Conservation (phyloP, 805 yeast species). For the Diddensiella transvaalensis region DNA sequence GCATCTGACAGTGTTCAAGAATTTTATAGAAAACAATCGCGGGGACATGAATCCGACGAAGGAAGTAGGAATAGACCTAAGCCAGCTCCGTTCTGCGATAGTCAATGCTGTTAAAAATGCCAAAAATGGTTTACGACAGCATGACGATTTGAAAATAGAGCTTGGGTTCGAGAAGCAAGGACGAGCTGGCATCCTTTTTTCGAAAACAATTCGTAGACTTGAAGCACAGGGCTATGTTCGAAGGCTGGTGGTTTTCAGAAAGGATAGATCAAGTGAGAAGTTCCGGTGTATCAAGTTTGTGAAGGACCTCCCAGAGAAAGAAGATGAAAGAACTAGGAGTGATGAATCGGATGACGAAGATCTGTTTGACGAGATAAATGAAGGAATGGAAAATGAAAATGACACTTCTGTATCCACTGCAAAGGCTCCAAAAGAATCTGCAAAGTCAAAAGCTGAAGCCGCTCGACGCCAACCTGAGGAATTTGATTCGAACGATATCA, state of each 20-base stretch:
- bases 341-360: conserved; percentile 29
- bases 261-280: conserved; percentile 30
- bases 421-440: background rate
- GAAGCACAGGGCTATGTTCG: conserved; percentile 29
- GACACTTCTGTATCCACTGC: conserved; percentile 14
- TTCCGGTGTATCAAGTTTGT: conserved; percentile 36
- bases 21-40: conserved; percentile 34
- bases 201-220: conserved; percentile 25
- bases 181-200: conserved; percentile 23
- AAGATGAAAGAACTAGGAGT: conserved; percentile 29
- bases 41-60: conserved; percentile 6
- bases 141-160: conserved; percentile 38
- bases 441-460: background rate
- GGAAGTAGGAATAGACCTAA: conserved; percentile 23
- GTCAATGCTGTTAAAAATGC: conserved; percentile 30
- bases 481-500: background rate
- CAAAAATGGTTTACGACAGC: conserved; percentile 33
- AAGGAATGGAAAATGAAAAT: conserved; percentile 29
- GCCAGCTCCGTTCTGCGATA: conserved; percentile 24
- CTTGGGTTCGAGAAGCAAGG: conserved; percentile 35
- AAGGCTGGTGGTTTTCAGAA: conserved; percentile 33
- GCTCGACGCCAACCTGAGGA: conserved; percentile 5
- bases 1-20: conserved; percentile 29
- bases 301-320: conserved; percentile 29
- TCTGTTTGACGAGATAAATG: conserved; percentile 38